Evolutionary conservation across 163 green algal genomes (phyloP), one percentile per base, ranked within the genome.

Genomic region (Picocystis sp.): DNA sequence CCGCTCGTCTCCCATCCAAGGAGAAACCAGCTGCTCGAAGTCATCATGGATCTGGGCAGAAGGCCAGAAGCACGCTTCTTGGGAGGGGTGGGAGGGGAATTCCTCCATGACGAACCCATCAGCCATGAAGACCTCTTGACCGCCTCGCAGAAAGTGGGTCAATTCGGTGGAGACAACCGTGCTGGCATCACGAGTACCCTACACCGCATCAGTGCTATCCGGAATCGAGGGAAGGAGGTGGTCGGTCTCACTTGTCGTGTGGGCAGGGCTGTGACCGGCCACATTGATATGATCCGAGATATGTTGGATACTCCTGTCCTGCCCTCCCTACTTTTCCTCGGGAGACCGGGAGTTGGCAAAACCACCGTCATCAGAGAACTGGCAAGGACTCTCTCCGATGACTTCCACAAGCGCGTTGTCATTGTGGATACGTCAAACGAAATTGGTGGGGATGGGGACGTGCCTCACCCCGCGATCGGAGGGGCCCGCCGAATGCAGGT

Each of bases 371-470:
- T 98, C 56, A 63, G 89, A 0, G 85, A 94, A 67, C 71, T 94
- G n/a, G 74, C 69, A 13, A 61, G 83, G 8, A 58, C 86, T 45
- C 68, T 95, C 42, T 71, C 83, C 1, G 86, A 94, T 65, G 79
- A 83, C 43, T 49, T 77, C 57, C 53, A 64, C 53, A 75, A 78
- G 52, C 64, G 83, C 2, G 81, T 94, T 3, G 77, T 92, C 33
- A 86, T 97, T 17, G 81, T 97, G 38, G 87, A 97, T 67, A 95
- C 88, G 1, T 79, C 55, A 38, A 97, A 97, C 56, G 89, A 97
- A 65, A 95, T 97, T 21, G 89, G 81, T n/a, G 88, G 89, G 1
- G 89, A 96, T 53, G 89, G 89, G 1, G 87, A 97, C 65, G 76
- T 97, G 11, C 83, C 87, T 0, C 90, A 98, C 67, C 58, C 69